Base-by-base conservation (phyloP, 768 basidiomycete genomes). In the Pluteus cervinus region DNA sequence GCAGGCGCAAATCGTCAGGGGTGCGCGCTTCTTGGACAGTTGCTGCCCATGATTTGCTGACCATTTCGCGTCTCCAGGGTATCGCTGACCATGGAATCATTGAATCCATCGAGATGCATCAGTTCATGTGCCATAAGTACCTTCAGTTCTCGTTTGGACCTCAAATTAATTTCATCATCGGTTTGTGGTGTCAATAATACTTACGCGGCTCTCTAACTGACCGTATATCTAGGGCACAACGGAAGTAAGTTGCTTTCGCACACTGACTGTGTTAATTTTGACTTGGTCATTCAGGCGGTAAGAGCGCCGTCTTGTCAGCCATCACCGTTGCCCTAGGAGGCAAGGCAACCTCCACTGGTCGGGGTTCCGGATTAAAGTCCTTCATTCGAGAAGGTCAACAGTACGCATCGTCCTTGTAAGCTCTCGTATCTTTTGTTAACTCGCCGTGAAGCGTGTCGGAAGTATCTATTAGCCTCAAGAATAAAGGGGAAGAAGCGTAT, bases 121-220 rank as follows among this genome's bases (percentile, higher is more conserved):
- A 97, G 53, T 98, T 98, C 63, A 94, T 98, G 92, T 96, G 92
- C 58, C 93, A 98, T 62, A 73, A 79, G 55, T 81, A 72, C 58
- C 68, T 92, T 30, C 80, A 72, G 1, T 88, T 96, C 60, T 71
- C 74, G 2, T 90, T 98, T 45, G 90, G 91, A 0, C 83, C 86
- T 7, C 89, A 93, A 57, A 87, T 99, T 53, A 99, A 98, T 62
- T 98, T 98, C 53, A 87, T 99, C 48, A 94, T 94, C 25, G 91
- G 90, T 81, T 29, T 30, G 30, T 25, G 21, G 12, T 23, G 20
- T 22, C 36, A 25, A 11, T 33, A 2, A 24, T n/a, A 31, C 21
- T n/a, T n/a, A 5, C 37, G 15, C 41, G 10, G 40, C 21, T 41
- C 14, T 40, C n/a, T 24, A 20, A 15, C 23, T 4, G 10, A 9